Evolutionary conservation across 495 filamentous ascomycete species (phyloP), one percentile per base, ranked within the genome.

Genomic region (Parachaetomium inaequale): DNA sequence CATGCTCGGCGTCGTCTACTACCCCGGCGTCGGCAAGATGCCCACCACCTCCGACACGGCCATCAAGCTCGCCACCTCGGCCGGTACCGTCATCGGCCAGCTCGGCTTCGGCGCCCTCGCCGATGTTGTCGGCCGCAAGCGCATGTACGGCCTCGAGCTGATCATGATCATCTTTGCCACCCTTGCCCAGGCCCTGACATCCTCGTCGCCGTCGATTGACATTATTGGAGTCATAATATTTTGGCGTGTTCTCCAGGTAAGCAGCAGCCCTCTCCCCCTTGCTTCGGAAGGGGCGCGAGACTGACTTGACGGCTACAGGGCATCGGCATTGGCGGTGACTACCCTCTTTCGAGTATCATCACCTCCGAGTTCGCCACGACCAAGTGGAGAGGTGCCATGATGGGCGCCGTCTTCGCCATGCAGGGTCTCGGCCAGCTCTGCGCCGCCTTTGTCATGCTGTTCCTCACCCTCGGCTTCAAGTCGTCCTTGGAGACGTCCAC

Each of bases 161-260:
- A 91, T 94, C 68, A 76, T 96, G 65, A 94, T 96, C 74, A 95
- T 95, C 72, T 82, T 90, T 63, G 87, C 89, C 7, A 94, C 90
- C 21, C 76, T 96, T 46, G 90, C 88, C 55, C 90, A 93, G 74
- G 72, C 88, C 47, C 78, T 95, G 49, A 72, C 85, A n/a, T 85
- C 88, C 10, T 72, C 75, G 29, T 91, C 88, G n/a, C 79, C 78
- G 14, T 82, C 84, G 2, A 83, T 92, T 57, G 82, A 87, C 32
- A 84, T 95, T 56, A 79, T 88, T 52, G 92, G 91, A 56, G 63
- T 93, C 58, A 81, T 95, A 47, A 84, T 93, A 71, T 96, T 96
- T 81, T 96, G 92, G 92, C 87, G 92, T 73, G 84, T 95, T 0
- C 69, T 96, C 8, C 92, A 93, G 86, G 82, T 83, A 19, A 74